These are phyloP conservation scores for Austropuccinia psidii DNA, from an alignment of 1,284 basidiomycete genomes.

Conservation along the genomic window DNA sequence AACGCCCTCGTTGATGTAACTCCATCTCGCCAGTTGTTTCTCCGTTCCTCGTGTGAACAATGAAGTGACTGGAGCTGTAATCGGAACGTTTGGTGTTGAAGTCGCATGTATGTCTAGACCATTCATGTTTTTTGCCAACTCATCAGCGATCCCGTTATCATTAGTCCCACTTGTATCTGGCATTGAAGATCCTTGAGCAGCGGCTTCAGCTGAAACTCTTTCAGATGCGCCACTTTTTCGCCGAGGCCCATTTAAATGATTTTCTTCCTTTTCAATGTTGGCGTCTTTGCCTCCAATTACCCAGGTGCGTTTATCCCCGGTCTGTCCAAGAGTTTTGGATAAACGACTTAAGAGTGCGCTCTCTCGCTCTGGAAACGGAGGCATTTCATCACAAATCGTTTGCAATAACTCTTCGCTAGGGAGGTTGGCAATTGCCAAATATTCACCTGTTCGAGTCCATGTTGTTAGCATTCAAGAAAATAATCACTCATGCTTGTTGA, in stretches of 20 bases:
- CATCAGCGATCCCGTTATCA: background rate
- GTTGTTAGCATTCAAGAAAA: background rate
- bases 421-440: conserved; percentile 71
- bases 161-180: background rate
- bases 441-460: conserved; percentile 55
- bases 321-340: conserved; percentile 75
- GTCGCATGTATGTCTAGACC: conserved; percentile 22
- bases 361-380: conserved; percentile 89
- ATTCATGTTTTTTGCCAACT: conserved; percentile 19
- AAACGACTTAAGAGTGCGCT: conserved; percentile 77
- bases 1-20: conserved; percentile 73
- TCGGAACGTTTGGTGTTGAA: conserved; percentile 35
- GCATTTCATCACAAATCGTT: conserved; percentile 97
- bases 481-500: background rate
- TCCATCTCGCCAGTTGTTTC: conserved; percentile 75
- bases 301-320: conserved; percentile 81
- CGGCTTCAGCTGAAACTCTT: background rate
- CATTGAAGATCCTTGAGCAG: background rate
- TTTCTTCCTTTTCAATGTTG: conserved; percentile 63
- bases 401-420: conserved; percentile 82
- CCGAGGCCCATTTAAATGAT: conserved; percentile 54
- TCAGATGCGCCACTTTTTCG: conserved; percentile 42
- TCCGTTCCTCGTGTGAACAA: conserved; percentile 49
- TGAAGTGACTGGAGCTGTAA: conserved; percentile 28
- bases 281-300: conserved; percentile 86